Percentiles rank a stretch among this genome's conserved stretches.
phyloP scores from a whole-genome alignment of 495 filamentous ascomycete genomes.

The Aspergillus sparsus region DNA sequence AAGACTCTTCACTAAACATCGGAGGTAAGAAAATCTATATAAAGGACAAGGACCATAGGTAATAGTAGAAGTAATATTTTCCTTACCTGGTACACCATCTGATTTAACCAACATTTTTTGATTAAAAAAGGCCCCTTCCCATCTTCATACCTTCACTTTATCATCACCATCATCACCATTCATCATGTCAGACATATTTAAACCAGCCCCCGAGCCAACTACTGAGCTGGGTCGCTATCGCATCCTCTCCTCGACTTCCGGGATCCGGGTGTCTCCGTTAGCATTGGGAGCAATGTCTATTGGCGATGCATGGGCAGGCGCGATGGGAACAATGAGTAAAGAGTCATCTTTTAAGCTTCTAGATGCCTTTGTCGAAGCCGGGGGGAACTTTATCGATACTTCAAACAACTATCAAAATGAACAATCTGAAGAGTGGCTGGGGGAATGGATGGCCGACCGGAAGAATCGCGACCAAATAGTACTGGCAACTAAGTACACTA shows the following conservation, averaged over 20 bases:
- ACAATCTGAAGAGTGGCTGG: constrained; percentile 53
- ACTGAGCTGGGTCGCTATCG: constrained; percentile 59
- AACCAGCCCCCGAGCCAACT: constrained; percentile 48
- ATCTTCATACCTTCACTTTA: background rate
- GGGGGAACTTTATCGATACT: constrained; percentile 58
- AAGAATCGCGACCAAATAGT: constrained; percentile 66
- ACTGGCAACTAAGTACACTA: constrained; percentile 71
- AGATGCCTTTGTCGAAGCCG: constrained; percentile 51
- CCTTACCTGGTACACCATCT: too few species aligned
- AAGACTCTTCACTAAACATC: too few species aligned
- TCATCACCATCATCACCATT: too few species aligned
- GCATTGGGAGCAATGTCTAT: constrained; percentile 66
- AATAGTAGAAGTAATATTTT: too few species aligned
- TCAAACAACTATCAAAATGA: constrained; percentile 57
- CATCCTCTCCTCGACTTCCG: constrained; percentile 59
- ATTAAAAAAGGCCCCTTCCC: background rate
- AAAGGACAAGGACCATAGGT: too few species aligned
- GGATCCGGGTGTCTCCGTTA: constrained; percentile 61
- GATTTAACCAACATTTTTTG: background rate
- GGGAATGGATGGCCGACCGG: constrained; percentile 57
- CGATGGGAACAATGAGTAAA: constrained; percentile 54
- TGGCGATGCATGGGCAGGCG: constrained; percentile 53
- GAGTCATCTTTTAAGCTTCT: constrained; percentile 52
- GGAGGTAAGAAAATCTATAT: too few species aligned
- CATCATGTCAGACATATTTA: constrained; percentile 43